Conservation (phyloP, 1,139 yeast species). For the Candida labiduridarum region DNA sequence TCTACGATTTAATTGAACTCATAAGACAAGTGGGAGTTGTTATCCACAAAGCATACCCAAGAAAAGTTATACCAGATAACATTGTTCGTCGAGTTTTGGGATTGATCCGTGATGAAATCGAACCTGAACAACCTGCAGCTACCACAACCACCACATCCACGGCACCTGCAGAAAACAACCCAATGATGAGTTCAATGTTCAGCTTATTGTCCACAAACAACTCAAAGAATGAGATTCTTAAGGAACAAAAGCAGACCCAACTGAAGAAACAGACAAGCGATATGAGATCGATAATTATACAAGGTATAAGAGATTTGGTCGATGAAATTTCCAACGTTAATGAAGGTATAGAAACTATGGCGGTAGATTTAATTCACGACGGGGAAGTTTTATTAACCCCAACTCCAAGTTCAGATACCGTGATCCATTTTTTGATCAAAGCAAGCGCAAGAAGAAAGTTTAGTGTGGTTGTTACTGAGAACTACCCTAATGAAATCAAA, state of each 20-base stretch:
- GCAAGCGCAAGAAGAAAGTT: constrained; percentile 90
- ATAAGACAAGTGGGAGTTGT: constrained; percentile 67
- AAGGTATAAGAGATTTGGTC: constrained; percentile 88
- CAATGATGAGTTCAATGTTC: constrained; percentile 86
- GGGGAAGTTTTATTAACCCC: constrained; percentile 91
- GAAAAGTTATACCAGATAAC: constrained; percentile 87
- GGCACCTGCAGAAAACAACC: constrained; percentile 34
- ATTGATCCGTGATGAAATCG: constrained; percentile 83
- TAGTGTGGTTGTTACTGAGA: constrained; percentile 90
- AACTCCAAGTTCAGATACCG: constrained; percentile 90
- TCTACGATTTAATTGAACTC: constrained; percentile 65
- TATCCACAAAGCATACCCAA: constrained; percentile 66
- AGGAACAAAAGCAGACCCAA: constrained; percentile 29
- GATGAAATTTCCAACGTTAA: constrained; percentile 91
- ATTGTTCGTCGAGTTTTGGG: constrained; percentile 89
- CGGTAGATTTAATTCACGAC: constrained; percentile 92
- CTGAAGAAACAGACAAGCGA: constrained; percentile 57
- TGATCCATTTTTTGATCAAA: constrained; percentile 79
- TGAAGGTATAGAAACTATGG: constrained; percentile 88
- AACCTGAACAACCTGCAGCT: constrained; percentile 39
- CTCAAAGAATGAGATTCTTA: constrained; percentile 27
- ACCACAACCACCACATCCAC: background rate
- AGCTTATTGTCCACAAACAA: constrained; percentile 65
- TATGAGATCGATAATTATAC: constrained; percentile 84
- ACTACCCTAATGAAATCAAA: constrained; percentile 82